Evolutionary conservation across 352 stramenopile species (phyloP).

Genomic region (Pythium apleroticum): DNA sequence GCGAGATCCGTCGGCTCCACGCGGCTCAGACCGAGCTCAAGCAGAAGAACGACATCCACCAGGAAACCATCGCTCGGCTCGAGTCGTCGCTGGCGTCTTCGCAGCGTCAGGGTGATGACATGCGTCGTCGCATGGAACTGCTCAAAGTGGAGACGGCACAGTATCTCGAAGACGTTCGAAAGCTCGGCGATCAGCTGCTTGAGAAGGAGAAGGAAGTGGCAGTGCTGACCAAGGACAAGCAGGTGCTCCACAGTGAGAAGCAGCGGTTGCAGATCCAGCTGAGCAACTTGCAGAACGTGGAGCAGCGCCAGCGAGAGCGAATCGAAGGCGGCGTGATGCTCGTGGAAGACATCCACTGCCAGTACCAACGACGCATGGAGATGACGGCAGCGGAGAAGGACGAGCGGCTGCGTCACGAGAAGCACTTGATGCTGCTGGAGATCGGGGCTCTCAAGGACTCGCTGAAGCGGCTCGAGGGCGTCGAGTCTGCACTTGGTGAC

Average conservation of each 20-base stretch:
- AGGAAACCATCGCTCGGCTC: slow-evolving; percentile 48
- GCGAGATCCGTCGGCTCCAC: slow-evolving; percentile 60
- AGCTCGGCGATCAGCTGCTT: slow-evolving; percentile 33
- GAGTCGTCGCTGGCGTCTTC: slow-evolving; percentile 38
- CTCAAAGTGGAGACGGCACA: slow-evolving; percentile 52
- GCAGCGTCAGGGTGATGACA: slow-evolving; percentile 49
- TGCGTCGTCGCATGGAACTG: slow-evolving; percentile 47
- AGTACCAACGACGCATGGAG: slow-evolving; percentile 34
- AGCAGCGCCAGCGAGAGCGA: slow-evolving; percentile 37
- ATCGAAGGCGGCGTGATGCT: slow-evolving; percentile 41
- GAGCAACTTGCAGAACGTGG: slow-evolving; percentile 34
- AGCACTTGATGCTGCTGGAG: slow-evolving; percentile 47
- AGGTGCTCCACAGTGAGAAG: slow-evolving; percentile 35
- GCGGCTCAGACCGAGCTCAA: slow-evolving; percentile 50
- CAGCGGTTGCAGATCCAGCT: slow-evolving; percentile 54
- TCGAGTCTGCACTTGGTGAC: slow-evolving; percentile 32
- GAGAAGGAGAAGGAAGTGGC: slow-evolving; percentile 42
- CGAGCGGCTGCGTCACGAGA: slow-evolving; percentile 43
- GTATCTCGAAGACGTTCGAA: slow-evolving; percentile 35
- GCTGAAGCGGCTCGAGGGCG: slow-evolving; percentile 38
- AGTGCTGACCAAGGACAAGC: slow-evolving; percentile 34
- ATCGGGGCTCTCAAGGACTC: slow-evolving; percentile 41
- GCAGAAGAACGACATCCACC: slow-evolving; percentile 53
- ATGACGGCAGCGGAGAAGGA: slow-evolving; percentile 42
- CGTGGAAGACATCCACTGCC: slow-evolving; percentile 44